Conservation (phyloP, 2,329 filamentous ascomycete species). For the Phialocephala sp. region DNA sequence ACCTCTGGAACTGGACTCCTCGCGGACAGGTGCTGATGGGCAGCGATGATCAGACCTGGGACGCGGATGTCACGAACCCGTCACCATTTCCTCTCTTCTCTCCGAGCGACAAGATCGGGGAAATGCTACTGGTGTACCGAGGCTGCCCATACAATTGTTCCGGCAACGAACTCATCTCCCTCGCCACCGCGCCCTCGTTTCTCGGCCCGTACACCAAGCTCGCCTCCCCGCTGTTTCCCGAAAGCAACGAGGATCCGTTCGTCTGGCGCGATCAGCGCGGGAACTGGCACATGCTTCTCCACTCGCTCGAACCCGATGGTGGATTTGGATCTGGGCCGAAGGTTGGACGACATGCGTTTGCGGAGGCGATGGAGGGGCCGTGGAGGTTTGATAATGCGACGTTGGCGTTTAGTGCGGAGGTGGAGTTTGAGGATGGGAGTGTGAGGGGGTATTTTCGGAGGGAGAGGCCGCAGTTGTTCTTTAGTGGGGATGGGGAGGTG, state of each 20-base stretch:
- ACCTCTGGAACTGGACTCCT: constrained; percentile 20
- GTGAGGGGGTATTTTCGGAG: constrained; percentile 49
- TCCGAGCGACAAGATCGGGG: constrained; percentile 38
- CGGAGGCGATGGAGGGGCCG: constrained; percentile 38
- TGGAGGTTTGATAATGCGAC: constrained; percentile 44
- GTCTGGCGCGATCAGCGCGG: constrained; percentile 46
- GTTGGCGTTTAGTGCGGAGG: constrained; percentile 38
- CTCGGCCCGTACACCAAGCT: constrained; percentile 12
- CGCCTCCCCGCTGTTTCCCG: constrained; percentile 8
- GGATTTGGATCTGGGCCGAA: constrained; percentile 40
- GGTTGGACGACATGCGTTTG: constrained; percentile 44
- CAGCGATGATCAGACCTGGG: background rate
- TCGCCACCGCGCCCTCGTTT: constrained; percentile 2
- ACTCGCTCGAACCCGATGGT: constrained; percentile 44
- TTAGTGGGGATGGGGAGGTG: constrained; percentile 52
- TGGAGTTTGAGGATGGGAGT: constrained; percentile 48
- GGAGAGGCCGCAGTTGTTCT: constrained; percentile 55
- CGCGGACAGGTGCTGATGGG: constrained; percentile 16
- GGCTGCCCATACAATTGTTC: constrained; percentile 18
- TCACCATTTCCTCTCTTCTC: constrained; percentile 36
- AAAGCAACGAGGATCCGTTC: constrained; percentile 43
- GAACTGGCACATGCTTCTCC: constrained; percentile 44
- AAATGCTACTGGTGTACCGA: constrained; percentile 42
- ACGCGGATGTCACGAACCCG: constrained; percentile 48
- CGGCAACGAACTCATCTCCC: constrained; percentile 15